Base-by-base conservation (phyloP, 2,329 filamentous ascomycete genomes). In the Chaetothyriales sp. region DNA sequence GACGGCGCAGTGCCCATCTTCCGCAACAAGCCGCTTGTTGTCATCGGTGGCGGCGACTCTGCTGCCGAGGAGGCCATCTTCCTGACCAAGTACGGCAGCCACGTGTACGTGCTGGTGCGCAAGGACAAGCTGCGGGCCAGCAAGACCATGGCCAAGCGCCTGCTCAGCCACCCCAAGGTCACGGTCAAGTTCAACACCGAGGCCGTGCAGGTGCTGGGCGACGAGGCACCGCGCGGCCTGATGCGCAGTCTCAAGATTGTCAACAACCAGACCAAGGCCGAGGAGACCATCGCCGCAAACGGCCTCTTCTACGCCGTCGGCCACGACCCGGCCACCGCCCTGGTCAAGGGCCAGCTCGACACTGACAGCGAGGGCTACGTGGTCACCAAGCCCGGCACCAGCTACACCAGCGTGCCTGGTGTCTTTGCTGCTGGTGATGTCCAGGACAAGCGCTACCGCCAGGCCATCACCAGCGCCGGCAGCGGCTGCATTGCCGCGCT, bases 341-440 rank as follows among this genome's bases (percentile, higher is more conserved):
- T 98, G 43, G 84, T 98, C 70, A 93, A 92, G 78, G 87, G 79
- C 49, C 88, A 96, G 73, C 63, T 98, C 54, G 78, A 92, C 55
- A 85, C 84, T 63, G 93, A 98, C 64, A 77, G 79, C 56, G 90
- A 98, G 57, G 88, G 87, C 19, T 98, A 98, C 70, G 80, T 98
- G 53, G 68, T 88, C 61, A 98, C 92, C 51, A 79, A 84, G 68
- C 84, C 92, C 2, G 93, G 92, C 51, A 90, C 87, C 45, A 87
- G 87, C 53, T 76, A 84, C 64, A 98, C 92, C 46, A 95, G 80
- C 68, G 70, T 95, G 5, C 80, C 87, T 65, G 92, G 92, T 66
- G 87, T 98, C 18, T 98, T 95, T 65, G 92, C 92, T 39, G 92
- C 90, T 8, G 92, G 92, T 57, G 92, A 98, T 66, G 93, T 98